Evolutionary conservation across 176 grass and related monocot species (phyloP), one percentile per base, ranked within the genome.

Genomic region (Urochloa ruziziensis): DNA sequence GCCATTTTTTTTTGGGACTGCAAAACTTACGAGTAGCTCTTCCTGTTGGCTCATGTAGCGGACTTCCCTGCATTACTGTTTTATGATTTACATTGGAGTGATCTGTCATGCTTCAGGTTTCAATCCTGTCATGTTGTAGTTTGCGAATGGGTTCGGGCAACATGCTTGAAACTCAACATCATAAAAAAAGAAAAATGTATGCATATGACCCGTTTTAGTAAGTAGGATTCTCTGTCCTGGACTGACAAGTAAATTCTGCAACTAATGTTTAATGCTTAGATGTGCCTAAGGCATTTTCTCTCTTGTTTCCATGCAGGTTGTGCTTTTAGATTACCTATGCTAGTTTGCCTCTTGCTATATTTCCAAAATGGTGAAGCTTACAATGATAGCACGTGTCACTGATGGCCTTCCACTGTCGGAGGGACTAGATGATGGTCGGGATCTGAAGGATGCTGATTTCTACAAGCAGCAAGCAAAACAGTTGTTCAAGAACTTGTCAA

Each of bases 391-490:
- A 40, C 94, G 91, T 66, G 85, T 94, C 24, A 97, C 91, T n/a
- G 94, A 97, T 34, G 91, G 91, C 40, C 91, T 97, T 72, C 94
- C 94, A 52, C 84, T 97, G 80, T 91, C 89, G 10, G 94, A 97
- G 82, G 94, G 94, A 46, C 81, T 97, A 63, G 91, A 94, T 75
- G 94, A 97, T 81, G 89, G 89, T 53, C 84, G 91, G 21, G 91
- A 97, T 78, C 86, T 89, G 21, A 93, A 87, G 89, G 94, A 97
- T 81, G 72, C 86, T 44, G 94, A 97, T 52, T 93, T 90, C 84
- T 97, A 97, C 78, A 97, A 97, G 54, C 94, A 97, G 77, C 94
- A 97, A 79, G 94, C 91, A 21, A 97, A 97, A 62, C 77, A 94
- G 2, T 81, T 97, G 73, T 97, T 97, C 80, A 97, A 97, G 79